Conservation (phyloP, 805 yeast genomes). For the Tetrapisispora fleetii region DNA sequence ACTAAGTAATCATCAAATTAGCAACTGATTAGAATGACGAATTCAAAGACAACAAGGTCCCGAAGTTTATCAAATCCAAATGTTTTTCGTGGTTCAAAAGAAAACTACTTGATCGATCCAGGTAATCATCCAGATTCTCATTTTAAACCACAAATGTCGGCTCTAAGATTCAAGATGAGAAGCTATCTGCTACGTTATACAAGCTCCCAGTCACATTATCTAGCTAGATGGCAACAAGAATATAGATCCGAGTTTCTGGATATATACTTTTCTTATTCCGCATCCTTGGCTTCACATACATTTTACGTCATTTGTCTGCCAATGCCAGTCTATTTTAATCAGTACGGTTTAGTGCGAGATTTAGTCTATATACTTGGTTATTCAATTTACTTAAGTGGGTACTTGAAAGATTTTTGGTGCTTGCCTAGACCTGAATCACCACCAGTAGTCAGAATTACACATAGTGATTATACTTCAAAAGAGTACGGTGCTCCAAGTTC, state of each 20-base stretch:
- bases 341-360: constrained; percentile 47
- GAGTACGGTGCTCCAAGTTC: constrained; percentile 95
- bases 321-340: constrained; percentile 73
- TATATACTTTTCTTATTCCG: constrained; percentile 74
- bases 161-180: constrained; percentile 46
- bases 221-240: constrained; percentile 46
- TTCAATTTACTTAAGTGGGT: constrained; percentile 59
- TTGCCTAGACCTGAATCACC: constrained; percentile 90
- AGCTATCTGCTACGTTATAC: constrained; percentile 44
- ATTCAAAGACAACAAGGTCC: background rate
- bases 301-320: constrained; percentile 89
- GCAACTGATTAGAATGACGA: background rate
- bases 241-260: constrained; percentile 48
- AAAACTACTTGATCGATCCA: constrained; percentile 41
- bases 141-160: constrained; percentile 48
- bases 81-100: constrained; percentile 10
- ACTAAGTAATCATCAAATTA: background rate
- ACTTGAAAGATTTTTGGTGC: constrained; percentile 73
- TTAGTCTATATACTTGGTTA: constrained; percentile 55
- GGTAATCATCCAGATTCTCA: constrained; percentile 62
- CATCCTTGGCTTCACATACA: constrained; percentile 86
- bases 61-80: constrained; percentile 12
- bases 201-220: constrained; percentile 50
- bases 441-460: constrained; percentile 79
- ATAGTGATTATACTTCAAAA: constrained; percentile 81